These are phyloP conservation scores for Salvia miltiorrhiza DNA, from an alignment of 257 asterid genomes.

Conservation along the genomic window DNA sequence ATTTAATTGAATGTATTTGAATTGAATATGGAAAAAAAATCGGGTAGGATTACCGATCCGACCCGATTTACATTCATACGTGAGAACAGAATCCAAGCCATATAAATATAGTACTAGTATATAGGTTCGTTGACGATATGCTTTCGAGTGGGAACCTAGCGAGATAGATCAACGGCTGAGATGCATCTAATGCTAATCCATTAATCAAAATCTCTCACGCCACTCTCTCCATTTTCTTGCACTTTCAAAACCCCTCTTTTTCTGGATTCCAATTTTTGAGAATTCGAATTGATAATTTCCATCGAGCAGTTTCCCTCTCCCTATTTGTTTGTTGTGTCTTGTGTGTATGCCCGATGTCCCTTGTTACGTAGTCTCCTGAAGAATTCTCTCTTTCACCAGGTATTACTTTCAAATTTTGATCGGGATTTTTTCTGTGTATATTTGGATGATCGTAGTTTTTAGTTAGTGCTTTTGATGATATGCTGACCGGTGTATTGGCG, in stretches of 20 bases:
- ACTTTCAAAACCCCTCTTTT: constrained; percentile 16
- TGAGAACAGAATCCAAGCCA: too few relatives aligned
- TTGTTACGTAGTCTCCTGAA: background rate
- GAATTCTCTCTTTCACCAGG: constrained; percentile 9
- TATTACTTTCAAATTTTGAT: background rate
- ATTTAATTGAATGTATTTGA: too few relatives aligned
- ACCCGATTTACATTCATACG: too few relatives aligned
- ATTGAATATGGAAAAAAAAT: too few relatives aligned
- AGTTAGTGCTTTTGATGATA: background rate
- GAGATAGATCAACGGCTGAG: background rate
- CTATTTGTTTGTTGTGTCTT: background rate
- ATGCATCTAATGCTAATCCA: background rate
- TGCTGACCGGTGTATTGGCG: background rate
- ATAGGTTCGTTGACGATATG: too few relatives aligned
- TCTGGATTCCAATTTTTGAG: background rate
- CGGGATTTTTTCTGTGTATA: background rate
- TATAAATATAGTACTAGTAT: too few relatives aligned
- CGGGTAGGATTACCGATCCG: too few relatives aligned
- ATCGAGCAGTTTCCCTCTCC: background rate
- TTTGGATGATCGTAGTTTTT: background rate
- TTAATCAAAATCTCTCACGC: constrained; percentile 3
- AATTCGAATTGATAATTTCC: background rate
- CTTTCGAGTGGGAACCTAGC: background rate
- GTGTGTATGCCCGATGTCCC: constrained; percentile 2
- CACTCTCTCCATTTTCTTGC: background rate